Base-by-base conservation (phyloP, 352 stramenopile genomes). In the Blastocystis sp. region DNA sequence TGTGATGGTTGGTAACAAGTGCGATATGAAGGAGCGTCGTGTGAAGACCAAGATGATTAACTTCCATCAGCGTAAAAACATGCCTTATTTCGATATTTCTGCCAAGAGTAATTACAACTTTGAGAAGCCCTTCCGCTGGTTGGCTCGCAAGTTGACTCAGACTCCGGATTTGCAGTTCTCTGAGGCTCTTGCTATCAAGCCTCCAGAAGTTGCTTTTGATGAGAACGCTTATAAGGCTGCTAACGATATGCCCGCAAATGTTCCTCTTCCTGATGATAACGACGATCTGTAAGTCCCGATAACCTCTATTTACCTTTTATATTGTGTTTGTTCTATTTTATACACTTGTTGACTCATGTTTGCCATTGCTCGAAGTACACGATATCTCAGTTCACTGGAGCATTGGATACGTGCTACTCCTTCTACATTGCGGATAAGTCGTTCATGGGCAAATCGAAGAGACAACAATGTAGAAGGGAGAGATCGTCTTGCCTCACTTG, bases 41-140 rank as follows among this genome's bases (percentile, higher is more conserved):
- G 97, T 99, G 19, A 99, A 99, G 94, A 96, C 97, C 73, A 99
- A 99, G 94, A 96, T 99, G 92, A 99, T 99, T 90, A 99, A 95
- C 44, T 99, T 99, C 94, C 97, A 99, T 93, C 95, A 97, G 91
- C 99, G 99, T 94, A 99, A 99, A 94, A 99, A 99, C 92, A 92
- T 99, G 62, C 97, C 99, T 93, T 99, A 99, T 92, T 99, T 98
- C 90, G 97, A 99, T 93, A 99, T 99, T 91, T 99, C 97, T 78
- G 97, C 97, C 89, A 99, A 99, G 94, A 98, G 94, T 42, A 99
- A 99, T 94, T 99, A 99, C 94, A 98, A 99, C 94, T 99, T 99
- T 91, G 97, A 99, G 93, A 99, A 99, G 94, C 97, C 97, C 64
- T 99, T 99, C 93, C 93, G 99, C 84, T 99, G 97, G 97, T 93